These are phyloP conservation scores for Chlorella sp. DNA, from an alignment of 139 green algal genomes.

Conservation along the genomic window DNA sequence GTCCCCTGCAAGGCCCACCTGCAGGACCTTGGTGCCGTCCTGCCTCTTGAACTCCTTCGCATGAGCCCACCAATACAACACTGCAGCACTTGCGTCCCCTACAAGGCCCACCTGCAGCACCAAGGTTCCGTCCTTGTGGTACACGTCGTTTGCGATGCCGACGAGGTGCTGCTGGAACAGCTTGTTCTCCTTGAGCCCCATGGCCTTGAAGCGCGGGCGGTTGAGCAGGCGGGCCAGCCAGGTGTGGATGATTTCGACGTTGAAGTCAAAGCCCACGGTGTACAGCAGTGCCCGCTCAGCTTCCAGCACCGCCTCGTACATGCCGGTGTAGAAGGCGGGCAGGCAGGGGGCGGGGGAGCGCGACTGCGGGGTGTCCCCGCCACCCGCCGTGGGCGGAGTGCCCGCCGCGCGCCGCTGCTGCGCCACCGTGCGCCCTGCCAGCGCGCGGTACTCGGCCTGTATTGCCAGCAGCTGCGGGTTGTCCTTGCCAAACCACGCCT, in stretches of 20 bases:
- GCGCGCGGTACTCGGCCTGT: neutral
- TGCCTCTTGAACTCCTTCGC: no score
- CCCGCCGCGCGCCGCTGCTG: neutral
- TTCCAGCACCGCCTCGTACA: constrained; percentile 33
- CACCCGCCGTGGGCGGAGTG: neutral
- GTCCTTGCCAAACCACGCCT: constrained; percentile 39
- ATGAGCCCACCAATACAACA: no score
- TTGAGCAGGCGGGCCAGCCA: constrained; percentile 18
- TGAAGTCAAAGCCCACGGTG: constrained; percentile 57
- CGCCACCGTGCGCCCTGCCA: neutral
- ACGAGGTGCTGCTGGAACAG: constrained; percentile 13
- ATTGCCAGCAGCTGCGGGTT: constrained; percentile 32
- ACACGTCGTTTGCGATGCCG: constrained; percentile 31
- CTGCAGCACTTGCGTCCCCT: no score
- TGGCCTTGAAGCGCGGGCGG: constrained; percentile 14
- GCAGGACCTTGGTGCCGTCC: neutral
- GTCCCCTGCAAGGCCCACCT: no score
- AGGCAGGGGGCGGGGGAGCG: neutral
- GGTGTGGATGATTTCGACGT: constrained; percentile 42
- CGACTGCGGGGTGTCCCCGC: neutral
- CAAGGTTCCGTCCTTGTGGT: constrained; percentile 35
- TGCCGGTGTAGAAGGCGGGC: neutral
- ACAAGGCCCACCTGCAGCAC: constrained; percentile 23
- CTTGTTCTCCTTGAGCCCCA: neutral
- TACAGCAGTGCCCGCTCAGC: constrained; percentile 45